Base-by-base conservation (phyloP, 2,329 filamentous ascomycete species). In the Aaosphaeria pasadenensis region DNA sequence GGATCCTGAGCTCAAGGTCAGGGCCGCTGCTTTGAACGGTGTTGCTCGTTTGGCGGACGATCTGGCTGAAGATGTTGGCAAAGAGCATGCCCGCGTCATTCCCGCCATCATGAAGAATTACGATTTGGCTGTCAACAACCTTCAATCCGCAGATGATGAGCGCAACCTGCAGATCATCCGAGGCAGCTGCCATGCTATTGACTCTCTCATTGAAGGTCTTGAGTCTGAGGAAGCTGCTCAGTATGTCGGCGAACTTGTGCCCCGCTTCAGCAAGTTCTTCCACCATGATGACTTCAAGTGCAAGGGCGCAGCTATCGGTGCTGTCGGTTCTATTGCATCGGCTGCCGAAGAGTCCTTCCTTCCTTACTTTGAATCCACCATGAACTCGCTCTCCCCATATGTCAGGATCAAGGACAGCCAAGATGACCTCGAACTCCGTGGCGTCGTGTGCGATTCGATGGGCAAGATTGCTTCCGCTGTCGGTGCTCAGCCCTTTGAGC, bases 1-100 rank as follows among this genome's bases (percentile, higher is more conserved):
- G 66, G 94, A 99, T 66, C 77, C 82, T n/a, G 88, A 95, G 57
- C 80, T 84, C 58, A 85, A 85, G 60, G 94, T 99, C 49, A 85
- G 94, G 51, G 88, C 91, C 69, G 90, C 92, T 43, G 87, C 94
- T 24, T 78, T 97, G 41, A 87, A 95, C 54, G 88, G 90, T 49
- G 84, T 96, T 52, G 91, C 94, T 53, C 86, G 92, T 64, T 79
- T 99, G 42, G 91, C 92, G 40, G 94, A 97, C 66, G 92, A 97
- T 66, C 84, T 97, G 56, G 87, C 90, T 5, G 91, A 96, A 59
- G 91, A 95, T 66, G 85, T 97, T 69, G 84, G 85, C 59, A 85
- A 88, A 48, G 86, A 95, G 73, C 94, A 97, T 70, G 85, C 88
- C 57, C 81, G 84, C 48, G 83, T 99, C 53, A 88, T 99, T 66